Conservation (phyloP, 805 yeast species). For the Ogataea siamensis region DNA sequence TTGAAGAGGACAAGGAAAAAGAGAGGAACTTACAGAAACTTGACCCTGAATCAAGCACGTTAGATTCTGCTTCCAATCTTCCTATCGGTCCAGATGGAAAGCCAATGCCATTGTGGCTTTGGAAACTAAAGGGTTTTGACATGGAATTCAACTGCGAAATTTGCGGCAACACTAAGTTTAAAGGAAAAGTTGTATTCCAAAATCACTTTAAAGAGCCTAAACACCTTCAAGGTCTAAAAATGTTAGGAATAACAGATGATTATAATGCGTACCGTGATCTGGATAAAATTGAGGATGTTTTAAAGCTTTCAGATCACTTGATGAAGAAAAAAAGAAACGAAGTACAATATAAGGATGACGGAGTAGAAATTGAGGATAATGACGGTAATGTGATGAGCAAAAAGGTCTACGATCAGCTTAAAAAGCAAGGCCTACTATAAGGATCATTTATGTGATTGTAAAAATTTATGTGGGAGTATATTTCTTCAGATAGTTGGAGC, state of each 20-base stretch:
- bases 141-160: slow-evolving; percentile 75
- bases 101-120: slow-evolving; percentile 93
- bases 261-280: slow-evolving; percentile 57
- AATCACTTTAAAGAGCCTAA: slow-evolving; percentile 71
- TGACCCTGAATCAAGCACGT: too few species aligned
- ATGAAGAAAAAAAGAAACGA: slow-evolving; percentile 36
- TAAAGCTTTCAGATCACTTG: slow-evolving; percentile 50
- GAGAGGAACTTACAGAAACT: too few species aligned
- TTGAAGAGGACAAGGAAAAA: too few species aligned
- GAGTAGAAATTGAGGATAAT: slow-evolving; percentile 83
- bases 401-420: slow-evolving; percentile 77
- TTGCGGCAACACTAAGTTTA: slow-evolving; percentile 72
- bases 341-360: slow-evolving; percentile 47
- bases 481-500: slow-evolving; percentile 45
- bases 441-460: slow-evolving; percentile 1
- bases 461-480: slow-evolving; percentile 36
- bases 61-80: too few species aligned
- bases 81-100: slow-evolving; percentile 87
- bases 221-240: slow-evolving; percentile 71
- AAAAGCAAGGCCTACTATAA: slow-evolving; percentile 79
- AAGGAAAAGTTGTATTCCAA: slow-evolving; percentile 70
- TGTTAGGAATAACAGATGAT: slow-evolving; percentile 65
- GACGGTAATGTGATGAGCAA: slow-evolving; percentile 92
- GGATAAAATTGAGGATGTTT: slow-evolving; percentile 65
- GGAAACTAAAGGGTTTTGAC: slow-evolving; percentile 83